phyloP scores from a whole-genome alignment of 352 stramenopile genomes.

The Phytophthora meadii region DNA sequence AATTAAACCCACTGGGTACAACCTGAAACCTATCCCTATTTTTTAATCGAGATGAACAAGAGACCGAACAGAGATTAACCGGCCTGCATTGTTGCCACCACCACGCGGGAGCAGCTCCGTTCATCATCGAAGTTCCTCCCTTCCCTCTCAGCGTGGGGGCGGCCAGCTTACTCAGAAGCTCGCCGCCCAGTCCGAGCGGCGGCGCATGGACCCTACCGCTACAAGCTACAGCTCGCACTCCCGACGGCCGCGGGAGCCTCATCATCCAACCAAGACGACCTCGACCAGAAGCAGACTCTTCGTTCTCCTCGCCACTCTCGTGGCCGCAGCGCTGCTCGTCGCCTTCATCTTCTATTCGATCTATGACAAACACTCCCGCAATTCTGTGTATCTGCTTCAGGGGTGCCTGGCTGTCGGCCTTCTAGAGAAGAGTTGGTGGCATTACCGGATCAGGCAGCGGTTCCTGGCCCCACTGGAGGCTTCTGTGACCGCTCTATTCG shows the following conservation, averaged over 20 bases:
- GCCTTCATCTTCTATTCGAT: conserved; percentile 52
- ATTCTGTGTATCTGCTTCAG: conserved; percentile 44
- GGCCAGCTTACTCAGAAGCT: conserved; percentile 30
- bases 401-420: conserved; percentile 48
- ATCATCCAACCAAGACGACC: conserved; percentile 25
- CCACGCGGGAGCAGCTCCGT: conserved; percentile 12
- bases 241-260: conserved; percentile 3
- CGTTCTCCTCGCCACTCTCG: conserved; percentile 21
- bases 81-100: conserved; percentile 6
- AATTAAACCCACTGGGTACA: no score
- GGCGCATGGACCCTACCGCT: conserved; percentile 26
- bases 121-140: conserved; percentile 2
- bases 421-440: conserved; percentile 68
- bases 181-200: conserved; percentile 28
- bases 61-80: conserved; percentile 26
- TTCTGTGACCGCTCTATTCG: conserved; percentile 20
- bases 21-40: background rate
- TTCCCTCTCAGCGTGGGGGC: conserved; percentile 15
- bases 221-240: conserved; percentile 23
- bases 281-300: conserved; percentile 20
- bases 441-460: conserved; percentile 66
- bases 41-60: conserved; percentile 30
- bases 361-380: conserved; percentile 34
- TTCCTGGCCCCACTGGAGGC: conserved; percentile 48
- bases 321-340: conserved; percentile 28